Conservation (phyloP, 2,329 filamentous ascomycete genomes). For the Neospermospora avenae region DNA sequence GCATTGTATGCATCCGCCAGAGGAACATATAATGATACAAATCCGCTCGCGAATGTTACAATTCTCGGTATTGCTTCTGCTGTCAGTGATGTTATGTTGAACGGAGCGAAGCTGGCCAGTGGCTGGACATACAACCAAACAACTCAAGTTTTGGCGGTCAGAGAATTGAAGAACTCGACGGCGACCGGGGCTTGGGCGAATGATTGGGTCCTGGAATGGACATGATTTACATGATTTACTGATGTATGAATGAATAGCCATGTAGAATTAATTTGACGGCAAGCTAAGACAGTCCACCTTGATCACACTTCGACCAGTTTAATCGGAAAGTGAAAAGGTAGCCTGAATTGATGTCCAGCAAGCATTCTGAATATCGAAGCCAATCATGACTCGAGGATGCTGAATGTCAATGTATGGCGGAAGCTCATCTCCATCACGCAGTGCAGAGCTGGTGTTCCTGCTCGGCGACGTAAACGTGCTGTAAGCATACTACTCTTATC, state of each 20-base stretch:
- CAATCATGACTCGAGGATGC: too few relatives aligned
- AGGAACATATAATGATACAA: constrained; percentile 54
- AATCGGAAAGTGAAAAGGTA: too few relatives aligned
- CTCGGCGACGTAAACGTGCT: too few relatives aligned
- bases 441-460: too few relatives aligned
- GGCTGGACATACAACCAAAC: constrained; percentile 48
- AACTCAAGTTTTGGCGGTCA: constrained; percentile 48
- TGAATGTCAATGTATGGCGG: too few relatives aligned
- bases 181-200: constrained; percentile 53
- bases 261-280: background rate
- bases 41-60: constrained; percentile 59
- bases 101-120: constrained; percentile 43
- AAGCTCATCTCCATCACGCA: too few relatives aligned
- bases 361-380: too few relatives aligned
- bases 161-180: constrained; percentile 47
- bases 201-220: constrained; percentile 57
- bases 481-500: too few relatives aligned
- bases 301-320: too few relatives aligned
- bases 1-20: constrained; percentile 46
- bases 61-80: constrained; percentile 53
- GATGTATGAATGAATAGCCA: background rate
- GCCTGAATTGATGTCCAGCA: too few relatives aligned
- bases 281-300: too few relatives aligned
- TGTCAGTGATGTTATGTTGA: constrained; percentile 48
- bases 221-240: background rate